phyloP scores from a whole-genome alignment of 225 moss, liverwort and hornwort genomes.

The Straminergon stramineum region DNA sequence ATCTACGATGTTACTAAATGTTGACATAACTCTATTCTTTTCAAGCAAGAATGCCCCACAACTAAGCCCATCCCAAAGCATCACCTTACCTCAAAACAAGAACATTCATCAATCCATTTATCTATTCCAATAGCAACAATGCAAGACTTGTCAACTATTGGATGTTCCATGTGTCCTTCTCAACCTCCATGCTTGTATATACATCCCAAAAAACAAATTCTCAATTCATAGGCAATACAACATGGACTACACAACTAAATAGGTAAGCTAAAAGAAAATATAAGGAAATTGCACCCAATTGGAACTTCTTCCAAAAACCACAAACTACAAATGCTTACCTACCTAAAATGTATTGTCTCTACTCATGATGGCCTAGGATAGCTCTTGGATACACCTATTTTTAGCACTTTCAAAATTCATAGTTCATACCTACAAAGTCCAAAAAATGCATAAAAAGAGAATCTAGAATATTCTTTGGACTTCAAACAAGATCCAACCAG shows the following conservation, averaged over 20 bases:
- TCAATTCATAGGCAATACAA: background rate
- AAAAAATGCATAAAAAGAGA: background rate
- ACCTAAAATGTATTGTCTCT: too few species aligned
- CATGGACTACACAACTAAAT: background rate
- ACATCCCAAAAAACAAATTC: background rate
- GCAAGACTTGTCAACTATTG: background rate
- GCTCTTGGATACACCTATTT: too few species aligned
- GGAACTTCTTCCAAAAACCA: too few species aligned
- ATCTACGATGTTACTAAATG: background rate
- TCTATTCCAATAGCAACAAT: fast-evolving
- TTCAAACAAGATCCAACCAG: too few species aligned
- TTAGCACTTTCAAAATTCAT: too few species aligned
- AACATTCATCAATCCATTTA: background rate
- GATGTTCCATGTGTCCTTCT: background rate
- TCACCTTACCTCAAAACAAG: background rate
- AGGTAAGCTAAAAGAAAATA: too few species aligned
- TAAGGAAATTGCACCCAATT: too few species aligned
- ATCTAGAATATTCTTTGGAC: too few species aligned
- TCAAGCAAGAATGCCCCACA: background rate
- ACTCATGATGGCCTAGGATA: too few species aligned
- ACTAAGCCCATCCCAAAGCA: background rate
- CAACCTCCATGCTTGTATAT: background rate
- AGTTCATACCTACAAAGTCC: too few species aligned
- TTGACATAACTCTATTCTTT: background rate
- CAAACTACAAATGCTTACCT: too few species aligned